Evolutionary conservation across 306 rosid species (phyloP), one percentile per base, ranked within the genome.

Genomic region (Quillaja saponaria): DNA sequence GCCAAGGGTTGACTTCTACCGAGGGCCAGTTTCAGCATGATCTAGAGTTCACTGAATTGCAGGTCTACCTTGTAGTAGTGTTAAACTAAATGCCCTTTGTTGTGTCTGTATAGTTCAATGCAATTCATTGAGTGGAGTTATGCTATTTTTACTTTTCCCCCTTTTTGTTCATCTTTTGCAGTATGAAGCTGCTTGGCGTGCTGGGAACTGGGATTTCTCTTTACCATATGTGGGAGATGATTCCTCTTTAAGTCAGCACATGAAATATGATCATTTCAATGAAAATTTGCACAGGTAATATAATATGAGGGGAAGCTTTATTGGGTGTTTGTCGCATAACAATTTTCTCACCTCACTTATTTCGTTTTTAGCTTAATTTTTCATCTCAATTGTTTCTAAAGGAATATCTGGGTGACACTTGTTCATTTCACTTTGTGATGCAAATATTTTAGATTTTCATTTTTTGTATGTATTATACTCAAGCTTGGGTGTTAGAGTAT

Each of bases 171-270:
- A 34, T 38, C 55, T 10, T 66, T 66, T 55, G 35, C 86, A 91
- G 86, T 88, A 82, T 39, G 96, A 91, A 69, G 91, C 97, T 63
- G 97, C 97, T 20, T 88, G 97, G 97, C 96, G 91, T 50, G 78
- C 96, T 16, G 97, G 91, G 71, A 85, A 91, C 73, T 91, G 97
- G 97, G 96, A 91, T 72, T 91, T 91, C 72, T 82, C 91, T 58
- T 66, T 84, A 69, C 85, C 85, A 37, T 55, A 71, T 63, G 54
- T 62, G 5, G 87, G 78, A 55, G 67, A 74, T 58, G 74, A 68
- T 63, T 69, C 82, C 69, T 56, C 76, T 58, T 34, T 63, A 21
- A 76, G 76, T 68, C 69, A 46, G 64, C 64, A 80, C 58, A 64
- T 69, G 65, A 73, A 73, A 79, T 73, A 61, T 68, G 72, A 76